Base-by-base conservation (phyloP, 2,329 filamentous ascomycete genomes). In the Periglandula ipomoeae region DNA sequence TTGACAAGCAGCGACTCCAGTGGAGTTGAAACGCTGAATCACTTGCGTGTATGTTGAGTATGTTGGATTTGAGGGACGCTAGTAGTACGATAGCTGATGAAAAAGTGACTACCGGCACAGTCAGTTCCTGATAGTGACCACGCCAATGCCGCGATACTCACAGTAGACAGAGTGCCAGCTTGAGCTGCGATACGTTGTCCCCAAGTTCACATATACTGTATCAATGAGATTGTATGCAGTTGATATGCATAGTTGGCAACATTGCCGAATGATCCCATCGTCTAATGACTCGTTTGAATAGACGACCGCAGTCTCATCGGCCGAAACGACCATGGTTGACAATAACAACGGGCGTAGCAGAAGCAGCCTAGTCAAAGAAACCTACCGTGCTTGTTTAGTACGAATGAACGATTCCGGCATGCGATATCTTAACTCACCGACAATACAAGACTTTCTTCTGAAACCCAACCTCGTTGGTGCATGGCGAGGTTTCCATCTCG, bases 81-180 rank as follows among this genome's bases (percentile, higher is more conserved):
- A 47, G 46, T 30, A 47, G 19, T 1, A 42, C 30, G 2, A 47
- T 47, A 20, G 46, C 46, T 15, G 46, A 40, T 13, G 38, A 47
- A 24, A 47, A 47, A 4, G 38, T 47, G 26, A 41, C 46, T 47
- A 35, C 17, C n/a, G 11, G 9, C 19, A 5, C 22, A 22, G 24
- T 46, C 26, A 46, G 13, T 5, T n/a, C 8, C 11, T 3, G 24
- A 7, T 3, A 3, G 17, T 20, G 11, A 4, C 13, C 26, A 32
- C 15, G 5, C 19, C 6, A 15, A 10, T 7, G 19, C n/a, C 13
- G 23, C 17, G 11, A 35, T 19, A 35, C 46, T 42, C 19, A 47
- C 46, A 47, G 34, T 47, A 47, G 13, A 47, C 46, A 3, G 46
- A 42, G 30, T 47, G 46, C 46, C 46, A 47, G 46, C 46, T 34